A percentile compares a stretch with the other conserved stretches of the same genome.
These are phyloP conservation scores for Akanthomyces muscarius DNA, from an alignment of 2,329 filamentous ascomycete species.

Conservation along the genomic window DNA sequence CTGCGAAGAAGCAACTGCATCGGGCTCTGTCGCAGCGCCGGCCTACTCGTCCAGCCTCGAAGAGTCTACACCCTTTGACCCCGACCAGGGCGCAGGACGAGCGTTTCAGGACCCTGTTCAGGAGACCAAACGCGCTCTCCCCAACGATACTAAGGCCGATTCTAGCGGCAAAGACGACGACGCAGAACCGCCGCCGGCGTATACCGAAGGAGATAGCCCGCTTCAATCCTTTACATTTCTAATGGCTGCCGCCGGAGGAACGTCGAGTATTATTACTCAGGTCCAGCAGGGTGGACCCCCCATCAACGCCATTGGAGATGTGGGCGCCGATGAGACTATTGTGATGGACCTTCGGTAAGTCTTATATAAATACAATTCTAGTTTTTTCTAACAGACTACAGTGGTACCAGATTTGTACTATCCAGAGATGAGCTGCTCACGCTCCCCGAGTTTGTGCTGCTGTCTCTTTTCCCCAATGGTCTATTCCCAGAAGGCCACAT, in stretches of 20 bases:
- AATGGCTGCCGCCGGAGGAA: constrained; percentile 96
- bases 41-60: constrained; percentile 46
- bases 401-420: constrained; percentile 88
- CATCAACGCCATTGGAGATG: constrained; percentile 85
- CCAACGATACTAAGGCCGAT: constrained; percentile 74
- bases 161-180: constrained; percentile 74
- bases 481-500: constrained; percentile 94
- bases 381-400: constrained; percentile 38
- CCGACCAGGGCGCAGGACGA: constrained; percentile 32
- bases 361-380: neutral
- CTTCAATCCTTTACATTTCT: constrained; percentile 90
- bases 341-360: constrained; percentile 86
- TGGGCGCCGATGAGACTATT: constrained; percentile 88
- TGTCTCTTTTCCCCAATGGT: constrained; percentile 98
- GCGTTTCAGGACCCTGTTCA: constrained; percentile 51
- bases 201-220: constrained; percentile 91
- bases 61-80: constrained; percentile 36
- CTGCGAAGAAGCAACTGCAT: constrained; percentile 29
- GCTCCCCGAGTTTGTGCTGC: constrained; percentile 90
- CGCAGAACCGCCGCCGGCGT: constrained; percentile 89
- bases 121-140: constrained; percentile 81
- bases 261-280: constrained; percentile 98
- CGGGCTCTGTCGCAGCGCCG: constrained; percentile 46
- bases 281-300: constrained; percentile 91
- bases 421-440: constrained; percentile 94